Percentiles rank a stretch among this genome's conserved stretches.
Evolutionary conservation across 2,329 filamentous ascomycete species (phyloP).

Genomic region (Penicillium paneum): DNA sequence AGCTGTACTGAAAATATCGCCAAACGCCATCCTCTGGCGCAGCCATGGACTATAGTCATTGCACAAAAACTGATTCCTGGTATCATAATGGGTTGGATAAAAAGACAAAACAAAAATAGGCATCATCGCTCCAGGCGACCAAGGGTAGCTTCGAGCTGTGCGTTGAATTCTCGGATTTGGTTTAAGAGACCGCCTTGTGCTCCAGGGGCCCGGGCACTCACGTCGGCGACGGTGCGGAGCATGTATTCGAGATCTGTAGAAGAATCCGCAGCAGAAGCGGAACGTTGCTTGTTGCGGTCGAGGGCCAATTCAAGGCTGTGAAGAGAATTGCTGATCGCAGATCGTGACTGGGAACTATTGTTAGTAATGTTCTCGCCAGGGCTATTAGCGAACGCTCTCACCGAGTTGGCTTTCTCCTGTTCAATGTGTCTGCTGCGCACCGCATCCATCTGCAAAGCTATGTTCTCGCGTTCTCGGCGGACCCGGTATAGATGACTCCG

Average conservation of each 20-base stretch:
- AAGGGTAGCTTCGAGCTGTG: constrained; percentile 40
- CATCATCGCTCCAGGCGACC: constrained; percentile 26
- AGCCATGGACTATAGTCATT: neutral
- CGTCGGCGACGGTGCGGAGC: constrained; percentile 42
- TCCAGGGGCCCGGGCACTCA: constrained; percentile 40
- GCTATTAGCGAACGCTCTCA: constrained; percentile 18
- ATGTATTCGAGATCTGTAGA: constrained; percentile 42
- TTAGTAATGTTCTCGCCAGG: constrained; percentile 7
- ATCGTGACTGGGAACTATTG: constrained; percentile 32
- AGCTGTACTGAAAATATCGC: neutral
- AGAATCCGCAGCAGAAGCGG: constrained; percentile 20
- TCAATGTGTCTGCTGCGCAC: constrained; percentile 43
- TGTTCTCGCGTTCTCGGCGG: constrained; percentile 48
- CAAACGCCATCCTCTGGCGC: constrained; percentile 2
- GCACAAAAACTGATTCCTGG: constrained; percentile 1
- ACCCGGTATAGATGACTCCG: constrained; percentile 48
- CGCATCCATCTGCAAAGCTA: constrained; percentile 51
- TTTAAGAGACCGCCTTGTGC: constrained; percentile 42
- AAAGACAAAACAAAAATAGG: constrained; percentile 2
- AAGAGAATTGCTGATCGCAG: constrained; percentile 43
- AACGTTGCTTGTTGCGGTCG: constrained; percentile 35
- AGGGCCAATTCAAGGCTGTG: constrained; percentile 43
- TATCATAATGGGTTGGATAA: constrained; percentile 4
- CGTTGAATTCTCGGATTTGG: constrained; percentile 44
- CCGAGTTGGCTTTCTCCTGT: constrained; percentile 37